Base-by-base conservation (phyloP, 441 rosid genomes). In the Adansonia madagascariensis region DNA sequence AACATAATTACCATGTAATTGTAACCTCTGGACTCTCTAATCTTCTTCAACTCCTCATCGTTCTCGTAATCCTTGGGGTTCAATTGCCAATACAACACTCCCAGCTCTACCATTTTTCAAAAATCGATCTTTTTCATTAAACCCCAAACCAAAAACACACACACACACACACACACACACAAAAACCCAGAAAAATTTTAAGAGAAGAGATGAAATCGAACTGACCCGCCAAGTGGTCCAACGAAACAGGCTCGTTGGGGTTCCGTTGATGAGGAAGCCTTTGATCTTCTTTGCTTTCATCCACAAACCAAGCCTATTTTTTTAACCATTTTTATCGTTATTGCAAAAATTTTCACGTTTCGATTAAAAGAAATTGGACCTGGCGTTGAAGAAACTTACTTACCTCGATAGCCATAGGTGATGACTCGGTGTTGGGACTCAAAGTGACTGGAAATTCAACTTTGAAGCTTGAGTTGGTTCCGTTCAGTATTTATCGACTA, bases 281-380 rank as follows among this genome's bases (percentile, higher is more conserved):
- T 79, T 88, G 91, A 43, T 94, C 98, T 68, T 87, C 91, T 17
- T 67, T 75, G 82, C 81, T 87, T n/a, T 91, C 94, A 75, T 91
- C 91, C 94, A 92, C 86, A 79, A 86, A 88, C 98, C 98, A 94
- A 57, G 98, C 92, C 97, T 92, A 80, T 53, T 73, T 65, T 59
- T 50, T 43, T 52, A 27, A 44, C 41, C 15, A 43, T 8, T 6
- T 71, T 56, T 46, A 7, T 35, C 27, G 55, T 50, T 50, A 22
- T 63, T 5, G 31, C 31, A 8, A 4, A 55, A 74, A 8, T 10
- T 22, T 35, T 41, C 14, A 15, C 17, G 31, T 8, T 27, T 24
- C 4, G 53, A 68, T 41, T 12, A 9, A 15, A 4, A 12, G n/a
- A 27, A 1, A 12, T 27, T 10, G 70, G 0, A 24, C 55, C 1